Evolutionary conservation across 2,329 filamentous ascomycete genomes (phyloP), one percentile per base, ranked within the genome.

Genomic region (Phyllosticta citriasiana): DNA sequence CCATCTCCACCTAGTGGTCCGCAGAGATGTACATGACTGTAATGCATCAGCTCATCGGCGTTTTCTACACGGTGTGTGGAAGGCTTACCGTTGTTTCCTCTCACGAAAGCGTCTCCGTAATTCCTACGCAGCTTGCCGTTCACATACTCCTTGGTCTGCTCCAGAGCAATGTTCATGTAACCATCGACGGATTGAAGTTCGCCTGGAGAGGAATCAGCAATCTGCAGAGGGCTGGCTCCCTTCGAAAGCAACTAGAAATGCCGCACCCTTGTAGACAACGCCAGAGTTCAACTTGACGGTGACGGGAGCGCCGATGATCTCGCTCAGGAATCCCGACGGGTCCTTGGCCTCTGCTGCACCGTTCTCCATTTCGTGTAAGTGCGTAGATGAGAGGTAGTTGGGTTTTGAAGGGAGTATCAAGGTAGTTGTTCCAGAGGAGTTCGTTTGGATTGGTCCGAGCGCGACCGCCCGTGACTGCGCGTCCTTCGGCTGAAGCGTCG

Each of bases 151-250:
- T 90, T 87, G 22, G 91, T 96, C 78, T 96, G 94, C 76, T 99
- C 94, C 30, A 99, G 84, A 12, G 94, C 93, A 73, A 99, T 97
- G 78, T 99, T 99, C 94, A 99, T 99, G 78, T 97, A 99, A 58
- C 94, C 94, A 75, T 99, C 94, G 57, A 99, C 93, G 0, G 92
- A 96, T 74, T 97, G 92, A 47, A 97, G 83, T 73, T 97, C 91
- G 67, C 94, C 93, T 97, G 65, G 1, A 35, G 67, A 30, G 47
- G 16, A 30, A 14, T 22, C 9, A 25, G 27, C 52, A 35, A 35
- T 8, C 35, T 22, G 25, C 8, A 51, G 16, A 14, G 50, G 24
- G 40, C 22, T 24, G 24, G 30, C 24, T 14, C 27, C 12, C 24
- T 30, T 25, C 24, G 19, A 10, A 47, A 33, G 51, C 33, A 16